Percentiles rank a stretch among this genome's conserved stretches.
These are phyloP conservation scores for Plasmodium fragile DNA, from an alignment of 169 alveolate species.

Conservation along the genomic window DNA sequence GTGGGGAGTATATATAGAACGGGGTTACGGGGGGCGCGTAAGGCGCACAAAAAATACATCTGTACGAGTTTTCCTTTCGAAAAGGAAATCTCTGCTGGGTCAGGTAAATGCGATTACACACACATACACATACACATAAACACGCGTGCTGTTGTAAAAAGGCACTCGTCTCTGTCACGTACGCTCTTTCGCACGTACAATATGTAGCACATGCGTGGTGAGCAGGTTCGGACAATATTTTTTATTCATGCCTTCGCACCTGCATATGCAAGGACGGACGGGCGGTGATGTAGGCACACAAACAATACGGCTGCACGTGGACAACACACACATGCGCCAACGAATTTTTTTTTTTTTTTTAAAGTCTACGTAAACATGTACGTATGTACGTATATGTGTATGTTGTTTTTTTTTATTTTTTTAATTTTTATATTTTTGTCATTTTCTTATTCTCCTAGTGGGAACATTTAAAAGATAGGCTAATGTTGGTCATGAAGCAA, in stretches of 20 bases:
- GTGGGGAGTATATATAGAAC: background rate
- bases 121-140: background rate
- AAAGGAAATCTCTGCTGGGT: background rate
- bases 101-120: background rate
- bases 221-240: background rate
- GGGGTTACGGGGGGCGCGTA: background rate
- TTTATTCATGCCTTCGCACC: background rate
- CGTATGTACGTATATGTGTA: background rate
- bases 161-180: background rate
- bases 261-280: background rate
- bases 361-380: background rate
- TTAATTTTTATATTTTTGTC: background rate
- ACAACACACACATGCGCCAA: background rate
- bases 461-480: background rate
- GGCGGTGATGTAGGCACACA: background rate
- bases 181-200: background rate
- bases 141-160: background rate
- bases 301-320: background rate
- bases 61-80: background rate
- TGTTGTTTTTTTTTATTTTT: background rate
- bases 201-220: background rate
- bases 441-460: background rate
- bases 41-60: background rate
- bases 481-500: background rate
- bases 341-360: background rate